These are phyloP conservation scores for Dichotomopilus funicola DNA, from an alignment of 2,329 filamentous ascomycete species.

Conservation along the genomic window DNA sequence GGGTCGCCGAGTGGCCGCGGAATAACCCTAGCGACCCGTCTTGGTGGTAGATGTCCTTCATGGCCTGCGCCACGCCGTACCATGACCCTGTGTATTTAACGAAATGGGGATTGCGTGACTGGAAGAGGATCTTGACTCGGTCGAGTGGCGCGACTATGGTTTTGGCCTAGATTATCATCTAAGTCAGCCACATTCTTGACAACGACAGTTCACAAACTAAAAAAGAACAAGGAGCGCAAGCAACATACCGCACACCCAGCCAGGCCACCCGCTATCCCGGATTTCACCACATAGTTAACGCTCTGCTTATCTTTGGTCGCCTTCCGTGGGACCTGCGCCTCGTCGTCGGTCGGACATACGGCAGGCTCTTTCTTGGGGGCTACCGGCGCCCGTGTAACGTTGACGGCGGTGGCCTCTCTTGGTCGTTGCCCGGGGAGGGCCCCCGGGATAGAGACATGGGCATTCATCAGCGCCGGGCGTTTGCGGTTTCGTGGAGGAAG, in stretches of 20 bases:
- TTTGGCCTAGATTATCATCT: conserved; percentile 61
- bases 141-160: conserved; percentile 93
- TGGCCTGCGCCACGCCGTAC: conserved; percentile 73
- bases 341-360: conserved; percentile 46
- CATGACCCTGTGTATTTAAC: conserved; percentile 87
- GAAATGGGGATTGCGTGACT: conserved; percentile 89
- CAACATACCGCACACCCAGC: conserved; percentile 81
- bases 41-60: conserved; percentile 71
- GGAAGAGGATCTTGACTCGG: conserved; percentile 97
- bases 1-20: conserved; percentile 87
- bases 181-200: background rate
- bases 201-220: no score
- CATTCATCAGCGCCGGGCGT: conserved; percentile 47
- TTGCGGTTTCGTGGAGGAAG: conserved; percentile 36
- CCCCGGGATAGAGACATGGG: conserved; percentile 53
- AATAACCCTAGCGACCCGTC: conserved; percentile 76
- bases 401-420: conserved; percentile 24
- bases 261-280: conserved; percentile 78
- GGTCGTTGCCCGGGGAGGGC: conserved; percentile 37
- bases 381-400: conserved; percentile 23
- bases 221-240: background rate
- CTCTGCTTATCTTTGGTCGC: conserved; percentile 60
- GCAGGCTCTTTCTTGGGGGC: conserved; percentile 31
- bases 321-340: conserved; percentile 42
- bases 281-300: conserved; percentile 76